Conservation (phyloP, 805 yeast species). For the Monosporozyma solicola region DNA sequence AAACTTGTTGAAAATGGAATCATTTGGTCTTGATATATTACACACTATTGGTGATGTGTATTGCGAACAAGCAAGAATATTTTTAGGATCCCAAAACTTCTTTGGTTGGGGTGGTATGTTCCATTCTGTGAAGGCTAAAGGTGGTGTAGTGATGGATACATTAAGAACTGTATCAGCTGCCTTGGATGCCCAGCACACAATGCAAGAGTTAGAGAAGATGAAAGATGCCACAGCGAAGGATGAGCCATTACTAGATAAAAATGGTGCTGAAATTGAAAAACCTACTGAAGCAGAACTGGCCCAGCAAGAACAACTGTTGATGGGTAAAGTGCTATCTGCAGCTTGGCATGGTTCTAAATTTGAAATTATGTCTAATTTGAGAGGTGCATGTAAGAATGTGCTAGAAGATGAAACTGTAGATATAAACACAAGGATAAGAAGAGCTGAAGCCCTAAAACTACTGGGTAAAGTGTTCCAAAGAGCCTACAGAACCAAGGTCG, state of each 20-base stretch:
- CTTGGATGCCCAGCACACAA: slow-evolving; percentile 67
- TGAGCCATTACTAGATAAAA: slow-evolving; percentile 37
- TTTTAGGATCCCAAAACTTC: slow-evolving; percentile 53
- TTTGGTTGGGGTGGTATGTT: slow-evolving; percentile 66
- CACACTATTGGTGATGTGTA: slow-evolving; percentile 69
- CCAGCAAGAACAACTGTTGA: slow-evolving; percentile 60
- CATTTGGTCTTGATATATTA: slow-evolving; percentile 74
- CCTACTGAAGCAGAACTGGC: slow-evolving; percentile 56
- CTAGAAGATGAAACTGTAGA: slow-evolving; percentile 49
- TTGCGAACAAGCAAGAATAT: slow-evolving; percentile 53
- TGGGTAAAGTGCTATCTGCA: slow-evolving; percentile 74
- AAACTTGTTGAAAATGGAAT: slow-evolving; percentile 69
- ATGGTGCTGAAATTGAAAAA: slow-evolving; percentile 47
- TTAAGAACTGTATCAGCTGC: slow-evolving; percentile 64
- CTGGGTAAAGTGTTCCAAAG: slow-evolving; percentile 56
- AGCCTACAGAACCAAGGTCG: slow-evolving; percentile 54
- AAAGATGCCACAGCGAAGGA: slow-evolving; percentile 39
- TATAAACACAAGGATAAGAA: slow-evolving; percentile 38
- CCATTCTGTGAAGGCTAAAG: slow-evolving; percentile 63
- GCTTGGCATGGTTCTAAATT: slow-evolving; percentile 80
- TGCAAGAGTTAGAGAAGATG: slow-evolving; percentile 62
- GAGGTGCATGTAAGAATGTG: slow-evolving; percentile 60
- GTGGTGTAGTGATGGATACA: slow-evolving; percentile 64
- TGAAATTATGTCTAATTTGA: slow-evolving; percentile 65
- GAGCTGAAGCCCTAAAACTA: slow-evolving; percentile 55